Base-by-base conservation (phyloP, 2,329 filamentous ascomycete genomes). In the Dactylellina sp. region DNA sequence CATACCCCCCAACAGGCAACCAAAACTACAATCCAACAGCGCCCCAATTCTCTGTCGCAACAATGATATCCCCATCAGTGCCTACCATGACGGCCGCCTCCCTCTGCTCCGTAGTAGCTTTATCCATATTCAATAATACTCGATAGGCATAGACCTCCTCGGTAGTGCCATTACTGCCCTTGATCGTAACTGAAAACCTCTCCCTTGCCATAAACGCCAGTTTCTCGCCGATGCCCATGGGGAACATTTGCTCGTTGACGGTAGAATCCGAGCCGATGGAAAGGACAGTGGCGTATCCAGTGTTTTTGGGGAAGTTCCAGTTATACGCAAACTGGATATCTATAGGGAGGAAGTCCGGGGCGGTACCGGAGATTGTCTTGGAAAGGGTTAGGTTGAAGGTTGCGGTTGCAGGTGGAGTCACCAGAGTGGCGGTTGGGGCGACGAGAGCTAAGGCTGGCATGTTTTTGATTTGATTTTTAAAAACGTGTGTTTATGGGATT, bases 61-160 rank as follows among this genome's bases (percentile, higher is more conserved):
- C 32, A 44, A 75, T 70, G 22, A 59, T 18, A 75, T 70, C 57
- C 6, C 71, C 71, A 6, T 75, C 71, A 14, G 28, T 16, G 0
- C 71, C 71, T 3, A 75, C n/a, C 71, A 75, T 75, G 14, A 75
- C 7, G 9, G 71, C 71, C 9, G 71, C 71, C 14, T 50, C 46
- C 35, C 25, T 61, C 12, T 46, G 11, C 42, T 70, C 49, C 9
- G 63, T n/a, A 1, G 62, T 70, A 7, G 40, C 56, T 40, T 66
- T 66, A 44, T 66, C 56, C 71, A 75, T 75, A 64, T 75, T 64
- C 63, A 75, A 55, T 16, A 75, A 22, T 5, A 75, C 71, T 2
- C 71, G 20, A n/a, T 75, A 75, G 7, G 71, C 71, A 16, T 63
- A 63, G 1, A 75, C n/a, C 18, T 63, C 57, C 52, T 75, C 62